Percentiles rank a stretch among this genome's conserved stretches.
These are phyloP conservation scores for Homolaphlyctis polyrhiza DNA, from an alignment of 371 early-diverging fungal genomes.

Conservation along the genomic window DNA sequence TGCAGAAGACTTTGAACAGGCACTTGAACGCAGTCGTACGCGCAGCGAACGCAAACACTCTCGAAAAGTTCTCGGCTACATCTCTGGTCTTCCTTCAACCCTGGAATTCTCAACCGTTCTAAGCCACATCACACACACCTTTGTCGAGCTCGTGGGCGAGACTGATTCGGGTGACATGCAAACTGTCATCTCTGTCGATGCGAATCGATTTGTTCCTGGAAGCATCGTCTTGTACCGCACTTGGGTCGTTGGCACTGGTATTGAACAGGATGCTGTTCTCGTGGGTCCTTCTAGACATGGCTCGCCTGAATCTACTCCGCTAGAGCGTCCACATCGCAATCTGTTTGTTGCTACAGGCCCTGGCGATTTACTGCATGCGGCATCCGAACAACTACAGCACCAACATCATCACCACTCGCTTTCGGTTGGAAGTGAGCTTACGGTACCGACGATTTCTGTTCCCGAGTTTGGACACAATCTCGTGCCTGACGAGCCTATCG, in stretches of 20 bases:
- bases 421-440: no score
- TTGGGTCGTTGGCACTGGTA: conserved; percentile 33
- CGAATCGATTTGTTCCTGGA: conserved; percentile 35
- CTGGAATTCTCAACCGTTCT: conserved; percentile 28
- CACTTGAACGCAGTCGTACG: background rate
- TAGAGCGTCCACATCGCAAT: no score
- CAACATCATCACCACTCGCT: no score
- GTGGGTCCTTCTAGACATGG: no score
- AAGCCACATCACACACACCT: conserved; percentile 7
- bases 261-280: conserved; percentile 23
- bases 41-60: conserved; percentile 1
- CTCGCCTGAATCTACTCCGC: no score
- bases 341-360: no score
- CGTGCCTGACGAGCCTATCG: background rate
- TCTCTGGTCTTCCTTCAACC: conserved; percentile 34
- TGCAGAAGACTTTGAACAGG: background rate
- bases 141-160: conserved; percentile 10
- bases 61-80: conserved; percentile 24
- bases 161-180: conserved; percentile 20
- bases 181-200: conserved; percentile 28
- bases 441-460: no score
- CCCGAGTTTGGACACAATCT: no score
- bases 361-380: no score
- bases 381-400: no score
- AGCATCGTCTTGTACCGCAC: conserved; percentile 43